phyloP scores from a whole-genome alignment of 1,284 basidiomycete species.

The Polyporus tsugae region DNA sequence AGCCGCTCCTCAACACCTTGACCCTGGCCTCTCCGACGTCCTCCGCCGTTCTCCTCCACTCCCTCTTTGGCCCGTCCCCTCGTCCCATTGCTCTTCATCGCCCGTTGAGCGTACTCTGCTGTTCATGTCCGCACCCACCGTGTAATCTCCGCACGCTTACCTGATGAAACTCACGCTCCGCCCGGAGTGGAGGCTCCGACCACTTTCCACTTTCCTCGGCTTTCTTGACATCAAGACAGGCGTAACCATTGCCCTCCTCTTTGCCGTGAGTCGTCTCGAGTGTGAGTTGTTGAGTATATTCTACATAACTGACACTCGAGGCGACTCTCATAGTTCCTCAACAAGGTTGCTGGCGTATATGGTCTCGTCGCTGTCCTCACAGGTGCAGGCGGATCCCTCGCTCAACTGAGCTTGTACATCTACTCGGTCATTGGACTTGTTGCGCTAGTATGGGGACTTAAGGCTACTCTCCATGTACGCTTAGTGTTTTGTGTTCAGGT shows the following conservation, averaged over 20 bases:
- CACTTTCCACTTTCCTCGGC: constrained; percentile 83
- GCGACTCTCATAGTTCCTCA: constrained; percentile 72
- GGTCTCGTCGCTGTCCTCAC: constrained; percentile 92
- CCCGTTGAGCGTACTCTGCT: constrained; percentile 3
- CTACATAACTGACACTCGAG: constrained; percentile 24
- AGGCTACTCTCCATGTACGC: constrained; percentile 82
- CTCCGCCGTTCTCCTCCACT: constrained; percentile 14
- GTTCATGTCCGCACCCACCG: constrained; percentile 33
- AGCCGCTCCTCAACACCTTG: constrained; percentile 3
- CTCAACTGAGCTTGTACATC: constrained; percentile 91
- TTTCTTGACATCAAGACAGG: constrained; percentile 91
- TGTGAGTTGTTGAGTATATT: constrained; percentile 20
- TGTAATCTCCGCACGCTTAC: constrained; percentile 15
- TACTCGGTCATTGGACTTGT: constrained; percentile 90
- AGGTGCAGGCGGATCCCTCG: constrained; percentile 86
- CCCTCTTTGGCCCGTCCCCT: constrained; percentile 13
- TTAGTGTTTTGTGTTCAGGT: background rate
- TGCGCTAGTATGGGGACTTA: constrained; percentile 88
- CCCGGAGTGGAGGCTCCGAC: constrained; percentile 81
- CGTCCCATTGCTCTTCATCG: constrained; percentile 13
- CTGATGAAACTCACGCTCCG: constrained; percentile 81
- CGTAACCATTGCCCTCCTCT: constrained; percentile 85
- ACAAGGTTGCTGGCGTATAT: constrained; percentile 98
- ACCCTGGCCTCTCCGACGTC: constrained; percentile 20
- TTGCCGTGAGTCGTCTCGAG: constrained; percentile 64